Conservation (phyloP, 2,329 filamentous ascomycete genomes). For the Fusarium concolor region DNA sequence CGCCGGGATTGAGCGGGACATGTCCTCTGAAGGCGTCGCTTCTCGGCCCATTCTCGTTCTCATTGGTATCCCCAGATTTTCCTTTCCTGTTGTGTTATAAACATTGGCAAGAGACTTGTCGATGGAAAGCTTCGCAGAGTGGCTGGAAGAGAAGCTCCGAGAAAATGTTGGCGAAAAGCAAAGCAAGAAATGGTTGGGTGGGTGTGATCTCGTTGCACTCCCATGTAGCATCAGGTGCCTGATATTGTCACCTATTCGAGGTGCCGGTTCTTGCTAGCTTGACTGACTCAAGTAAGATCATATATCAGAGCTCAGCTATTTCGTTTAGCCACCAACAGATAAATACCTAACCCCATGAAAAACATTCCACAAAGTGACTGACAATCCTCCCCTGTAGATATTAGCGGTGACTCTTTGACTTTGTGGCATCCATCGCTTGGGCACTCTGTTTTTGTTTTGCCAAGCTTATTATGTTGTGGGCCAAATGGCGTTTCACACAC, state of each 20-base stretch:
- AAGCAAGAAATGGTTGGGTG: background rate
- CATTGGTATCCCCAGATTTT: constrained; percentile 47
- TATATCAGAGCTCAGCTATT: too few relatives aligned
- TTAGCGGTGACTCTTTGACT: constrained; percentile 24
- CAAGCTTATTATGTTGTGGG: constrained; percentile 27
- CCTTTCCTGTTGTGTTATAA: constrained; percentile 2
- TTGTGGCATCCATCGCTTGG: background rate
- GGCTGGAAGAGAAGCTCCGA: background rate
- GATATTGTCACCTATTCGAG: background rate
- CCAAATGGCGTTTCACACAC: constrained; percentile 30
- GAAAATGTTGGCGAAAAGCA: background rate
- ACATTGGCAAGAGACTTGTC: constrained; percentile 16
- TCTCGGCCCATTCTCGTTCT: constrained; percentile 41
- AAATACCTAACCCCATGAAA: too few relatives aligned
- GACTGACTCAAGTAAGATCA: background rate
- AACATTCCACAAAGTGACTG: background rate
- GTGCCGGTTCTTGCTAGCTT: background rate
- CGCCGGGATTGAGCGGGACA: constrained; percentile 11
- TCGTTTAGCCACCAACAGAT: too few relatives aligned
- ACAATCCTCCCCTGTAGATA: background rate
- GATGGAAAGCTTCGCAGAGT: background rate
- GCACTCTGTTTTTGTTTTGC: constrained; percentile 6
- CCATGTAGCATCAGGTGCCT: constrained; percentile 2
- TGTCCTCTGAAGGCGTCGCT: constrained; percentile 25
- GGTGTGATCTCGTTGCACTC: background rate